Evolutionary conservation across 495 filamentous ascomycete genomes (phyloP).

Genomic region (Filosporella fistucella): DNA sequence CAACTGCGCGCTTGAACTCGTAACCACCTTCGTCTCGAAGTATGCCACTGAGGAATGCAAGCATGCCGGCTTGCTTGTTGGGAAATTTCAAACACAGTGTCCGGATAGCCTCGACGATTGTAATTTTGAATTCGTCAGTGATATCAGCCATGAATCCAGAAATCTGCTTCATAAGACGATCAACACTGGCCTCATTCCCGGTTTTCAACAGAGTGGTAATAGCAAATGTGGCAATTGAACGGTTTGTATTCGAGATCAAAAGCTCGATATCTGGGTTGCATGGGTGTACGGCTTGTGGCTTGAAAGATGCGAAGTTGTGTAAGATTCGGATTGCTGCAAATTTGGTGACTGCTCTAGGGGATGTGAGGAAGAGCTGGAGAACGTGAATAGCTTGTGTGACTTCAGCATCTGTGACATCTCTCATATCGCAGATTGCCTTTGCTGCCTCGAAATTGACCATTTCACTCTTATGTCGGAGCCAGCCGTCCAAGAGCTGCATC

Average conservation of each 20-base stretch:
- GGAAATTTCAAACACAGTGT: conserved; percentile 97
- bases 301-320: conserved; percentile 92
- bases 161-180: conserved; percentile 98
- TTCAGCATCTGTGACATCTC: conserved; percentile 88
- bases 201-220: conserved; percentile 98
- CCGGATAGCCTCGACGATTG: conserved; percentile 95
- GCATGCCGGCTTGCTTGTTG: conserved; percentile 96
- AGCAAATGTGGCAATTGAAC: conserved; percentile 96
- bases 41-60: conserved; percentile 91
- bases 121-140: conserved; percentile 99
- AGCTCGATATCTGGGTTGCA: conserved; percentile 98
- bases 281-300: conserved; percentile 83
- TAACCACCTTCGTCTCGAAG: conserved; percentile 96
- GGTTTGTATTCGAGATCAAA: conserved; percentile 93
- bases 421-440: conserved; percentile 93
- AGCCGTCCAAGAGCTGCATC: conserved; percentile 92
- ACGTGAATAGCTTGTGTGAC: conserved; percentile 89
- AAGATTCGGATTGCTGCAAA: conserved; percentile 97
- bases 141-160: conserved; percentile 97
- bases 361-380: conserved; percentile 93
- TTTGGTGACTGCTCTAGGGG: conserved; percentile 94
- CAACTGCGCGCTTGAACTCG: conserved; percentile 95
- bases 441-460: conserved; percentile 99
- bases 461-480: conserved; percentile 97
- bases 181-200: conserved; percentile 93